These are phyloP conservation scores for Leptographium galeiforme DNA, from an alignment of 2,329 filamentous ascomycete genomes.

Conservation along the genomic window DNA sequence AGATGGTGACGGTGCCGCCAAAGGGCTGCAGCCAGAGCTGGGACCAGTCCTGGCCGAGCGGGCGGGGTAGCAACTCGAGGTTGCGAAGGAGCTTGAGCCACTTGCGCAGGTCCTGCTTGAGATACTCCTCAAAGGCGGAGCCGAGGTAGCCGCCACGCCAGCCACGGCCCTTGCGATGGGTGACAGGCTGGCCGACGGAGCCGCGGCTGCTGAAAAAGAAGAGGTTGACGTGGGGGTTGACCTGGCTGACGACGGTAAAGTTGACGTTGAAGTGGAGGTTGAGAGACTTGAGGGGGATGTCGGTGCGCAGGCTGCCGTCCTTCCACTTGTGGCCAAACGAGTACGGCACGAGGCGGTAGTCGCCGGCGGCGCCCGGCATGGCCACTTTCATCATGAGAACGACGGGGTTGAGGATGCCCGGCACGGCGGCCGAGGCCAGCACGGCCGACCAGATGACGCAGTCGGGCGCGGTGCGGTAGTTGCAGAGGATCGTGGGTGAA, in stretches of 20 bases:
- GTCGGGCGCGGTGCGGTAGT: slow-evolving; percentile 88
- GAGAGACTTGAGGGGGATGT: slow-evolving; percentile 86
- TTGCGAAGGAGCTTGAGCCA: slow-evolving; percentile 93
- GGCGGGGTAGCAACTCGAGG: slow-evolving; percentile 79
- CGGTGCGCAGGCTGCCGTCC: slow-evolving; percentile 83
- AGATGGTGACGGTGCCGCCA: slow-evolving; percentile 88
- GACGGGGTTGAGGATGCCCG: slow-evolving; percentile 87
- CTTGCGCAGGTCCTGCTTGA: slow-evolving; percentile 94
- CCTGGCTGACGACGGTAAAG: slow-evolving; percentile 78
- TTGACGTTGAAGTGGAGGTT: slow-evolving; percentile 98
- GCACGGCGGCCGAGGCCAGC: slow-evolving; percentile 85
- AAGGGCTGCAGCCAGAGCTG: slow-evolving; percentile 95
- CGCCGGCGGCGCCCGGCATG: background rate
- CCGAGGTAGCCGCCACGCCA: slow-evolving; percentile 95
- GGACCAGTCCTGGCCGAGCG: slow-evolving; percentile 89
- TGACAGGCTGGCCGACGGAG: slow-evolving; percentile 82
- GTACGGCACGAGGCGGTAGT: slow-evolving; percentile 67
- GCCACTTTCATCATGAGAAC: slow-evolving; percentile 82
- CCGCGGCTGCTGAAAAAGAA: slow-evolving; percentile 97
- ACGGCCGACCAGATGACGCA: slow-evolving; percentile 98
- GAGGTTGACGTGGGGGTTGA: slow-evolving; percentile 95
- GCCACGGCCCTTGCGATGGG: slow-evolving; percentile 80
- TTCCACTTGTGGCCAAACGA: slow-evolving; percentile 99
- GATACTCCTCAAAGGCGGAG: slow-evolving; percentile 81
- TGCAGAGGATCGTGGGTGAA: slow-evolving; percentile 80